phyloP scores from a whole-genome alignment of 106 monocot genomes.

The Platanthera guangdongensis region DNA sequence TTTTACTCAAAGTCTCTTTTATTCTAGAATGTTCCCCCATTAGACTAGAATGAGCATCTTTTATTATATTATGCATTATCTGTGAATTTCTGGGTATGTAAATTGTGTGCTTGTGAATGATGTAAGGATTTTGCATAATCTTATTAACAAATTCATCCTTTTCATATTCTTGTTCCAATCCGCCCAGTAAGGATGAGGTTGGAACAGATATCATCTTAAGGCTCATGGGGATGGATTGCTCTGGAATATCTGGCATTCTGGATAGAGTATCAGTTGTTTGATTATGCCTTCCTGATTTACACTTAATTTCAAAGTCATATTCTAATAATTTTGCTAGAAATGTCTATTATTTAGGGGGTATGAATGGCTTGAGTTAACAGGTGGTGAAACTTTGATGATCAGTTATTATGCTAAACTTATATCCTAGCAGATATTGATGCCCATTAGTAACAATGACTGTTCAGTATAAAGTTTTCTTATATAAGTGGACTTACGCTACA shows the following conservation, averaged over 20 bases:
- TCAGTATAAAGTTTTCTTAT: background rate
- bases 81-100: no score
- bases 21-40: no score
- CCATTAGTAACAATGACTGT: background rate
- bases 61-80: no score
- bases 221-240: no score
- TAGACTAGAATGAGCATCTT: no score
- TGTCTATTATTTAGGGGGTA: background rate
- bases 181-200: no score
- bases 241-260: background rate
- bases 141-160: no score
- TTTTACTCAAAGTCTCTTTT: no score
- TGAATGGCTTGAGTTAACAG: background rate
- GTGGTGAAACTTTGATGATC: conserved; percentile 7
- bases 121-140: no score
- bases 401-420: background rate
- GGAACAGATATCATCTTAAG: no score
- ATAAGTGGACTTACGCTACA: background rate
- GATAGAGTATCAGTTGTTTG: conserved; percentile 7
- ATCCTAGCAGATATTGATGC: background rate
- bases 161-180: no score
- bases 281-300: background rate
- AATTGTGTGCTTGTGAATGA: no score
- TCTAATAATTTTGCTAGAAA: background rate
- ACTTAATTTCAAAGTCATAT: background rate